Percentiles rank a stretch among this genome's conserved stretches.
Evolutionary conservation across 768 basidiomycete genomes (phyloP).

Genomic region (Boletus fagicola): DNA sequence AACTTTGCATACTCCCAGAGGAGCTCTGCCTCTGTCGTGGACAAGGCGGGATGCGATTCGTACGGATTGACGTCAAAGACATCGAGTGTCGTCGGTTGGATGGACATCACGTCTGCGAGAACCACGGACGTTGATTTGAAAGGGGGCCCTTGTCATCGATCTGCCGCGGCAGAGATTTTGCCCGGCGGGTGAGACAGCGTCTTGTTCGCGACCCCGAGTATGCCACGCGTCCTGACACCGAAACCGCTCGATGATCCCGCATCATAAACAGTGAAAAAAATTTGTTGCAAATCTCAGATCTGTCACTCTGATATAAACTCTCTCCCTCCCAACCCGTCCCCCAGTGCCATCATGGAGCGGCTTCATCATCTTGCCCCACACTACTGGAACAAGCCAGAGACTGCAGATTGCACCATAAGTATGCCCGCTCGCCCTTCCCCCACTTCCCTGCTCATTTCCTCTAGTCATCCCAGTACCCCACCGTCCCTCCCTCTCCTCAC

Average conservation of each 20-base stretch:
- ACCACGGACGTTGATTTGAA: background rate
- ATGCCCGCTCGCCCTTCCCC: slow-evolving; percentile 18
- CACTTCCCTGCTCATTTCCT: background rate
- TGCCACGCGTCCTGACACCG: background rate
- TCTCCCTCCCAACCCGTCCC: background rate
- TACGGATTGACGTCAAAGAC: slow-evolving; percentile 67
- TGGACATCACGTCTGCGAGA: background rate
- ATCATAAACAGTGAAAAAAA: background rate
- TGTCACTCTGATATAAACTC: background rate
- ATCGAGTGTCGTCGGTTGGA: background rate
- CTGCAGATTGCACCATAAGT: slow-evolving; percentile 80
- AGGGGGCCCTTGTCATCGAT: background rate
- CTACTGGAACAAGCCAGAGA: slow-evolving; percentile 75
- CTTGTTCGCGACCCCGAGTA: background rate
- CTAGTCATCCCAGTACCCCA: slow-evolving; percentile 48
- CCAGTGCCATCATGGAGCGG: background rate
- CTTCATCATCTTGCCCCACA: slow-evolving; percentile 47
- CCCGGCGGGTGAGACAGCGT: background rate
- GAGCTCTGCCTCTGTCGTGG: slow-evolving; percentile 69
- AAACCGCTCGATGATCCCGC: background rate
- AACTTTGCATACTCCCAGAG: slow-evolving; percentile 94
- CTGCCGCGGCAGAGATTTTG: background rate
- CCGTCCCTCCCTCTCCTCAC: background rate
- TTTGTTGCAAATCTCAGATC: slow-evolving; percentile 7
- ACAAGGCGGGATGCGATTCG: slow-evolving; percentile 63